Conservation (phyloP, 192 early-diverging fungal genomes). For the Chytriomyces sp. region DNA sequence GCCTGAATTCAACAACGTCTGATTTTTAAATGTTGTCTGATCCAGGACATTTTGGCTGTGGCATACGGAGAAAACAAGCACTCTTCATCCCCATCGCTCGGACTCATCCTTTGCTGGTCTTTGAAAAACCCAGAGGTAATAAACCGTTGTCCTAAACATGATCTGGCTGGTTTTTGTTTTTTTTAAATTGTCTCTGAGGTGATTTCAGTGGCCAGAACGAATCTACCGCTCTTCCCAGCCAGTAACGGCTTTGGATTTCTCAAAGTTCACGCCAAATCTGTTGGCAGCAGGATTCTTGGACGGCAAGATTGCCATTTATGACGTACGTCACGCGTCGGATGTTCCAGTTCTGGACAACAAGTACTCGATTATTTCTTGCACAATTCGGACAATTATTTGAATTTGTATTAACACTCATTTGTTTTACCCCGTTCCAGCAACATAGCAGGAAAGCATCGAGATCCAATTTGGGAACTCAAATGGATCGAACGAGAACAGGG, state of each 20-base stretch:
- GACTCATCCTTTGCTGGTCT: slow-evolving; percentile 62
- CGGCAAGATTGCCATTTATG: slow-evolving; percentile 60
- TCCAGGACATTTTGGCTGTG: slow-evolving; percentile 61
- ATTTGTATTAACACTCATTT: not conserved
- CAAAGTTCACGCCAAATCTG: slow-evolving; percentile 54
- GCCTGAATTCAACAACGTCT: not conserved
- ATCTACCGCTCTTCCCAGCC: slow-evolving; percentile 52
- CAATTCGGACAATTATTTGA: not conserved
- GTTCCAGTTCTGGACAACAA: slow-evolving; percentile 54
- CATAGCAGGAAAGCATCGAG: slow-evolving; percentile 60
- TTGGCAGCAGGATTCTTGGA: slow-evolving; percentile 60
- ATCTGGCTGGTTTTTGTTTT: not conserved
- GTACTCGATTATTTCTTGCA: slow-evolving; percentile 25
- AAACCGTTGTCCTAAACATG: not conserved
- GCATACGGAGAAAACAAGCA: slow-evolving; percentile 58
- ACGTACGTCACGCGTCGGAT: slow-evolving; percentile 51
- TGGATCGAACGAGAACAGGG: slow-evolving; percentile 63
- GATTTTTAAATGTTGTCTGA: not conserved
- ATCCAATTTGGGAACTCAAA: slow-evolving; percentile 68
- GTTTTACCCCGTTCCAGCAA: slow-evolving; percentile 33
- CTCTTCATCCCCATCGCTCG: slow-evolving; percentile 36
- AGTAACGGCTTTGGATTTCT: slow-evolving; percentile 64
- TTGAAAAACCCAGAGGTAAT: slow-evolving; percentile 64
- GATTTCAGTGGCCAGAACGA: slow-evolving; percentile 59
- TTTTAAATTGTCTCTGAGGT: not conserved